These are phyloP conservation scores for Solanum appendiculatum DNA, from an alignment of 257 asterid genomes.

Conservation along the genomic window DNA sequence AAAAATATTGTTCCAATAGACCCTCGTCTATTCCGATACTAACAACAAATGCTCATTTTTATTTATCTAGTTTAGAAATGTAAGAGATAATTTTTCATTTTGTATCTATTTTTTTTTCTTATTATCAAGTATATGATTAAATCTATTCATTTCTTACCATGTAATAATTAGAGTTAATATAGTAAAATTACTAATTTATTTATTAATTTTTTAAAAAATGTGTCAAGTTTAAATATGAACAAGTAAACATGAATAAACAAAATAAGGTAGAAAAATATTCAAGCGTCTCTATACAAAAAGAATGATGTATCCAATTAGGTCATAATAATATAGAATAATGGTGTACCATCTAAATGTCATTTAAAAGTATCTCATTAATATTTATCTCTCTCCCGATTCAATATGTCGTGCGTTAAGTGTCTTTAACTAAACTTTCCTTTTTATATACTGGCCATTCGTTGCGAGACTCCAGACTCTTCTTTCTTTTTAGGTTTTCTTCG, in stretches of 20 bases:
- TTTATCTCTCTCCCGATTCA: not conserved
- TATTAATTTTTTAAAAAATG: too few species aligned
- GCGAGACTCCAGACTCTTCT: too few species aligned
- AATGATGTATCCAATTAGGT: not conserved
- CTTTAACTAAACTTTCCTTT: not conserved
- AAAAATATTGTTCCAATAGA: not conserved
- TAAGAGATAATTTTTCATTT: not conserved
- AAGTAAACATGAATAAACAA: not conserved
- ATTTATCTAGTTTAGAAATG: too few species aligned
- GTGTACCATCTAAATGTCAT: not conserved
- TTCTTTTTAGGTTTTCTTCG: too few species aligned
- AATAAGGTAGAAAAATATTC: not conserved
- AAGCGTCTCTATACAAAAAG: not conserved
- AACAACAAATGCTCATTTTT: not conserved
- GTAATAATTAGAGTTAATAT: too few species aligned
- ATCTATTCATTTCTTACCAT: not conserved
- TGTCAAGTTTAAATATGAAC: too few species aligned
- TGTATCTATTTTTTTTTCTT: too few species aligned
- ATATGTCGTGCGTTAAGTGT: not conserved
- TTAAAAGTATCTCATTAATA: not conserved
- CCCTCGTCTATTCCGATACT: not conserved
- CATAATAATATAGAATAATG: not conserved
- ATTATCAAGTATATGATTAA: too few species aligned
- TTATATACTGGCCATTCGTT: rapidly evolving
- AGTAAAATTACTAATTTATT: not conserved